Evolutionary conservation across 1,284 basidiomycete species (phyloP), one percentile per base, ranked within the genome.

Genomic region (Xanthoconium separans): DNA sequence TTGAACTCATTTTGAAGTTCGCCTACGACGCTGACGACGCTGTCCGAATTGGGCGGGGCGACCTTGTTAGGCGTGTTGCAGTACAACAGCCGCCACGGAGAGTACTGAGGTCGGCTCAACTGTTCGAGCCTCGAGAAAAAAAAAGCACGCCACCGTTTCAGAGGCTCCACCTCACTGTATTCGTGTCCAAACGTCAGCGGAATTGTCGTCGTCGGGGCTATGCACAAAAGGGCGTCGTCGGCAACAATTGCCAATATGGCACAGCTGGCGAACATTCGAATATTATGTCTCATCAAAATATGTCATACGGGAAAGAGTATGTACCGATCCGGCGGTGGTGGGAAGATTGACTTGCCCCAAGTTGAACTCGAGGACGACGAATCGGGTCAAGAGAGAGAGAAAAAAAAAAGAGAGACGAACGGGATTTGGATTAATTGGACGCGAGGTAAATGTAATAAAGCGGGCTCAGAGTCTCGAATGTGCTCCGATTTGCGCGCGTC

Each of bases 161-260:
- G 15, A 29, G 36, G 29, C 4, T 10, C 37, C 16, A 46, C 20
- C 45, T 36, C 50, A 41, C n/a, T 27, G 37, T 24, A 11, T 24
- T 44, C 49, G 34, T 34, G 16, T 34, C 33, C 33, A 7, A 34
- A 16, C 20, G 24, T 51, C 18, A 24, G 22, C 47, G 47, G 49
- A 30, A 9, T 27, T 37, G n/a, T n/a, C n/a, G 43, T 39, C 16
- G 15, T 49, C 48, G 51, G 31, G 62, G 62, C 64, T 62, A 49
- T 63, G 64, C 60, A 49, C n/a, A 45, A 27, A 34, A 15, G 27
- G 31, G 18, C 33, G 40, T 51, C 53, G 57, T 51, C 53, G 57
- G 50, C 36, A 61, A 53, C 22, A 16, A 24, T n/a, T 2, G 16
- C 9, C 7, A 22, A 27, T 27, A 27, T 27, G 27, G 43, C 18